Evolutionary conservation across 2,329 filamentous ascomycete genomes (phyloP), one percentile per base, ranked within the genome.

Genomic region (Colletotrichum caudatum): DNA sequence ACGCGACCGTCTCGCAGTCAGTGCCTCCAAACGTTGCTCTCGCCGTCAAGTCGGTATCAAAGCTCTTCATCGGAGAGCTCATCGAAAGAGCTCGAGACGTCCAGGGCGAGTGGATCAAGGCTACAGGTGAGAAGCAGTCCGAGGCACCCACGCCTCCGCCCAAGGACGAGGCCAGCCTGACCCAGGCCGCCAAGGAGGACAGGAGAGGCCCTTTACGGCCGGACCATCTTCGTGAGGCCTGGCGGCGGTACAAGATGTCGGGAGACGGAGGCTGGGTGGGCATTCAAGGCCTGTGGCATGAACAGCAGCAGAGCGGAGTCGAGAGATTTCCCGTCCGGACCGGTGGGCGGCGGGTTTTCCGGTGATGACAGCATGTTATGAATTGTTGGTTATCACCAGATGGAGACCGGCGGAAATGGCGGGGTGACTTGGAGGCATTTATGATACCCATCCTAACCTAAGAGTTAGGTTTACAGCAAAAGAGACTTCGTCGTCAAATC

Each of bases 1-100:
- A 95, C 77, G 92, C 93, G 70, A 94, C 93, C 1, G 91, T 94
- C 11, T 94, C 92, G 0, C 93, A 95, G 78, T 94, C 92, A 1
- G 93, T 94, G 0, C 92, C 92, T 0, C 86, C 88, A 26, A 92
- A 89, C 75, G 91, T 94, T 61, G 91, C 93, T 73, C 90, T 92
- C 29, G 91, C 92, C n/a, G 91, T 95, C 77, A 91, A 90, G 60
- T 90, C 91, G 0, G 92, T 93, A 26, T 90, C 91, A 59, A 95
- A 95, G 81, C 86, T 93, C 72, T 94, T 93, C 78, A 88, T 93
- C 5, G 93, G 92, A 64, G 91, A 94, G 73, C 85, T 95, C 59
- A 91, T 95, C 73, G 92, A 94, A 78, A 84, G 86, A 60, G 92
- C 93, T 12, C 87, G 92, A 63, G 86, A 88, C 54, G 88, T 94